Evolutionary conservation across 768 basidiomycete species (phyloP), one percentile per base, ranked within the genome.

Genomic region (Stropharia rugosoannulata): DNA sequence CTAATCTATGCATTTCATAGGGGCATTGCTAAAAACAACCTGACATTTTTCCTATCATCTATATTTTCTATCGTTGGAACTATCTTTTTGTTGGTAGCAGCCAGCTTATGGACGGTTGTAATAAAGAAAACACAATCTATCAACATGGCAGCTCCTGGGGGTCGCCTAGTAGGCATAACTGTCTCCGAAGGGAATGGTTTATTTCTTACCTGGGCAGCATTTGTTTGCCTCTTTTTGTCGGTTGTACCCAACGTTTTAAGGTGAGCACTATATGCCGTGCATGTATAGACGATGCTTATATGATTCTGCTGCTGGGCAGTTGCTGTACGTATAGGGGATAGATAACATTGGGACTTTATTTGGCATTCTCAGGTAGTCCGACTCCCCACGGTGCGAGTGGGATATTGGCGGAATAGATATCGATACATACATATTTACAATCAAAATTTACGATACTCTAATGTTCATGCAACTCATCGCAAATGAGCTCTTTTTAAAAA

Each of bases 291-390:
- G 37, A 18, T 29, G 38, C 56, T 51, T 16, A 45, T 37, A 11
- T 41, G 52, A 55, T 47, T 47, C 48, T 13, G 1, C 18, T 49
- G 38, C 35, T 40, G 2, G 43, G 18, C 59, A 92, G 90, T 61
- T 92, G 89, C 64, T 91, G 88, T 72, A 92, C 90, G 51, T 92
- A 78, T 73, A 84, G 89, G 59, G 86, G 89, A 72, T 89, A 65
- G 89, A 72, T 89, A 65, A 74, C 54, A 13, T 42, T 42, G 11
- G 45, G 37, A 49, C 52, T 2, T 22, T 29, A 39, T n/a, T 40
- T 47, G 19, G 22, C 13, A 45, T 45, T 13, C 6, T 9, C 29
- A 1, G 15, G 22, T 18, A 45, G 16, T 18, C 47, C 12, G n/a
- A 10, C n/a, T 5, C 35, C 25, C 10, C 4, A 7, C 11, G 16